Evolutionary conservation across 306 rosid species (phyloP).

Genomic region (Cucurbita maxima): DNA sequence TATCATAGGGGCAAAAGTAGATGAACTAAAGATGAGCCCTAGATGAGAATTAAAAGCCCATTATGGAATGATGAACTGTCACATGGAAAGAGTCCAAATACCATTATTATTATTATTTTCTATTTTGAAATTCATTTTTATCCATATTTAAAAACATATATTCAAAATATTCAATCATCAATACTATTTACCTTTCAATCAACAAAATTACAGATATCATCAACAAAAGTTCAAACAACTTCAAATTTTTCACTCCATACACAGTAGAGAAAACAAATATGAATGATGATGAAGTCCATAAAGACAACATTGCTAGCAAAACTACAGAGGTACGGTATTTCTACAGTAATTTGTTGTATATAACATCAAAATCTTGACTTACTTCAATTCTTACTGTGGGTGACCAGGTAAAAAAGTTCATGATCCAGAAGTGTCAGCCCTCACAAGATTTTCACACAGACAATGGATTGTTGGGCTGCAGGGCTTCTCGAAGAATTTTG

Average conservation of each 20-base stretch:
- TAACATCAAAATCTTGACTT: neutral
- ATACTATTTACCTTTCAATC: slow-evolving; percentile 2
- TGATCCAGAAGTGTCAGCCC: neutral
- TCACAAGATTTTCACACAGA: neutral
- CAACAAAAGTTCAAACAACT: neutral
- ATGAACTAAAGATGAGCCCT: neutral
- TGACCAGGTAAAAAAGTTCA: neutral
- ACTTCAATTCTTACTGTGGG: neutral
- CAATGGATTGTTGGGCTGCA: slow-evolving; percentile 3
- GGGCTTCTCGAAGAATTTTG: slow-evolving; percentile 38
- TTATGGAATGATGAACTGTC: neutral
- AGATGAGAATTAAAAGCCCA: neutral
- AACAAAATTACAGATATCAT: neutral
- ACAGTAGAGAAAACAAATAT: neutral
- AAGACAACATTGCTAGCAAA: neutral
- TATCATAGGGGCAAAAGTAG: too few relatives aligned
- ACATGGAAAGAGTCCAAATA: neutral
- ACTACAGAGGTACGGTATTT: neutral
- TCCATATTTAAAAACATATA: too few relatives aligned
- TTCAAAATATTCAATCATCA: neutral
- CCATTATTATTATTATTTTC: neutral
- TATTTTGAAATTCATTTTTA: too few relatives aligned
- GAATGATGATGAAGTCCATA: neutral
- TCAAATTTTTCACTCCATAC: neutral
- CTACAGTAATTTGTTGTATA: neutral